Base-by-base conservation (phyloP, 1,284 basidiomycete genomes). In the Inonotus obliquus region DNA sequence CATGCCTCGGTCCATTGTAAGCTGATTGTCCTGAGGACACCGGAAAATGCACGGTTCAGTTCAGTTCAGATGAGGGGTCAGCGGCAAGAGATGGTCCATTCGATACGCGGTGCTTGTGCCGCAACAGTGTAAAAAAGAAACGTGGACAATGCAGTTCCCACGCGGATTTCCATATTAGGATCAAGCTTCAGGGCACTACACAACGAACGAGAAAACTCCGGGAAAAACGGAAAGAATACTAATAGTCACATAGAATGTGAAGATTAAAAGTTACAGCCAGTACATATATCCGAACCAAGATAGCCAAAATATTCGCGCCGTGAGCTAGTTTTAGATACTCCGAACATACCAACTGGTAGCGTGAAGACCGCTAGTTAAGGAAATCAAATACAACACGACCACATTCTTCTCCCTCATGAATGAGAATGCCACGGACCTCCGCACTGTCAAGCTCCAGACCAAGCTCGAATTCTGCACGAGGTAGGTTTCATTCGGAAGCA, bases 391-490 rank as follows among this genome's bases (percentile, higher is more conserved):
- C 82, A 48, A 76, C 85, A 72, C 82, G 80, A 67, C 89, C 89
- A 85, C 87, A 91, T 71, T 91, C 89, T 66, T 85, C 80, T 17
- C 83, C 83, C 56, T 87, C 82, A 68, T 85, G 84, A 48, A 91
- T 72, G 65, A 92, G 71, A 61, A 91, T 84, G 23, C 89, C 90
- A 60, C 90, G 84, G 66, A 92, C 89, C 74, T 92, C 90, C 59
- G 84, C 86, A 66, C 88, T 89, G 71, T 92, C 90, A 65, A 92
- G 74, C 72, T 90, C 90, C 61, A 92, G 74, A 4, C 87, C 91
- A 3, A 92, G 80, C 70, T 91, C 88, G 66, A 92, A 92, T 69
- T 92, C 89, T 90, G 68, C 10, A 29, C 17, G 54, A 39, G 47
- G 59, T 6, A 65, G 62, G 21, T n/a, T 52, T 38, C 2, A 23